Evolutionary conservation across 495 filamentous ascomycete species (phyloP), one percentile per base, ranked within the genome.

Genomic region (Hypomontagnella submonticulosa): DNA sequence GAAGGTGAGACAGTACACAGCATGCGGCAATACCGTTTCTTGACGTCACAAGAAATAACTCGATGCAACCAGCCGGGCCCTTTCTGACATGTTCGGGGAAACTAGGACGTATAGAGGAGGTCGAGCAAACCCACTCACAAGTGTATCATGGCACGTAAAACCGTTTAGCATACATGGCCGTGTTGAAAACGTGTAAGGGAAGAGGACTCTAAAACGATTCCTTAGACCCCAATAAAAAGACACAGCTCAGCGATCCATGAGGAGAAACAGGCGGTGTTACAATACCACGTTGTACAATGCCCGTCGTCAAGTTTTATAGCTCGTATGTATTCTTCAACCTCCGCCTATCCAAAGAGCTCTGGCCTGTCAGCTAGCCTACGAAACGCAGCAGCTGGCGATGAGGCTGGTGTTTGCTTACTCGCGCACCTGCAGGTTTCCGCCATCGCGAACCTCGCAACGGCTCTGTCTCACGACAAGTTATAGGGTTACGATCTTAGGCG

Each of bases 31-130:
- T 27, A 27, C 12, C 23, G 12, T 48, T 32, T 27, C 23, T 15
- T 27, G 46, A 49, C 46, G 46, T 49, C 46, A 49, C 46, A 8
- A 27, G 46, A n/a, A 49, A 49, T 9, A n/a, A 33, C 27, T 13
- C 46, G 11, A 34, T 13, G 1, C 27, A 33, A 15, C 46, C 46
- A 1, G 33, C 30, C 2, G 27, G 32, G 5, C 16, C 16, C 27
- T 49, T 49, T 27, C 30, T 16, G 46, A 49, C 33, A 13, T 49
- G 33, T 3, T 49, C 13, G 46, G 30, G 32, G 5, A 13, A 33
- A 10, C 27, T 49, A 2, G 11, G 46, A 1, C 46, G 13, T n/a
- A 49, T 32, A 23, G 32, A 48, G 44, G 33, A 49, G 30, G n/a
- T 18, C 11, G 33, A 50, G 27, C 13, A 36, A 30, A 18, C 10